Conservation (phyloP, 139 green algal genomes). For the Closterium sp. region DNA sequence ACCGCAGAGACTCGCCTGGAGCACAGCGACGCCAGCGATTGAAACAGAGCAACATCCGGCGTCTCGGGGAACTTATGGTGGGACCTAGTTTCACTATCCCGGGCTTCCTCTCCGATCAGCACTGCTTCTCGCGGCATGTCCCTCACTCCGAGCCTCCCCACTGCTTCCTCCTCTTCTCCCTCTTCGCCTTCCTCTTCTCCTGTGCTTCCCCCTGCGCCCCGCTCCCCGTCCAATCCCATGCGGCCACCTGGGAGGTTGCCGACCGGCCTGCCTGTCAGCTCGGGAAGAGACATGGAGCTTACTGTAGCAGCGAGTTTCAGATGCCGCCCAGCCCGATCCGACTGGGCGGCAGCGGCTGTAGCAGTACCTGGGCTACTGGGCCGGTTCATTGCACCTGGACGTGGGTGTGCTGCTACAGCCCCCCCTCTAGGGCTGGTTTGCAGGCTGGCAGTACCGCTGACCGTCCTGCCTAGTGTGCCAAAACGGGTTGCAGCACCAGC, state of each 20-base stretch:
- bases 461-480: neutral
- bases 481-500: neutral
- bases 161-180: constrained; percentile 26
- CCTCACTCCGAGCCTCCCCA: neutral
- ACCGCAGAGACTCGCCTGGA: neutral
- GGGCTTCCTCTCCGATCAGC: neutral
- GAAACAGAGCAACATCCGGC: neutral
- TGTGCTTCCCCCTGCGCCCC: neutral
- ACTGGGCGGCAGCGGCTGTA: neutral
- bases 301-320: neutral
- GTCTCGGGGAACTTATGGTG: neutral
- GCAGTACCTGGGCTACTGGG: neutral
- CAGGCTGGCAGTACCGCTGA: neutral
- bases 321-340: neutral
- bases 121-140: neutral
- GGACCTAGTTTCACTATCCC: neutral
- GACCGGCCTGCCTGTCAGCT: neutral
- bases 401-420: too few species aligned
- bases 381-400: neutral
- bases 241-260: neutral
- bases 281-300: neutral
- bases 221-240: neutral
- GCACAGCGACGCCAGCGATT: neutral
- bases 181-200: constrained; percentile 2
- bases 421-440: too few species aligned